These are phyloP conservation scores for Fraxinus angustifolia DNA, from an alignment of 305 asterid genomes.

Conservation along the genomic window DNA sequence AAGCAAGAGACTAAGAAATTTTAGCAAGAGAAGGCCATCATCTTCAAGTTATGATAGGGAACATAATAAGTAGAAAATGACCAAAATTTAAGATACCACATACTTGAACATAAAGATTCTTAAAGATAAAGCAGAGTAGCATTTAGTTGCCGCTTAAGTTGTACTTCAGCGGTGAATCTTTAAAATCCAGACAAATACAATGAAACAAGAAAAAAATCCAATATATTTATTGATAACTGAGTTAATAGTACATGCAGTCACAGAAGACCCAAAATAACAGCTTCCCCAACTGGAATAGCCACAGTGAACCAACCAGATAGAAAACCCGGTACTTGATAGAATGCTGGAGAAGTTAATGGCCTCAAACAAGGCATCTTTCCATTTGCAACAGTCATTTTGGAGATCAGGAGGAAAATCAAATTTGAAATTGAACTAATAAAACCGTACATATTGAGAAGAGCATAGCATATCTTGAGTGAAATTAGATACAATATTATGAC, in stretches of 20 bases:
- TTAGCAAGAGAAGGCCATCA: not conserved
- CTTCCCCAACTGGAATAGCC: not conserved
- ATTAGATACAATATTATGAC: not conserved
- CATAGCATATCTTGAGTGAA: not conserved
- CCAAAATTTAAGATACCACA: not conserved
- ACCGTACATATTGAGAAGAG: not conserved
- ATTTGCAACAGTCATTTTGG: not conserved
- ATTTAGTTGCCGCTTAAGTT: not conserved
- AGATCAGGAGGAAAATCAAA: not conserved
- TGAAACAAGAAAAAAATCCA: not conserved
- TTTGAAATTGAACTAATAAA: conserved; percentile 5
- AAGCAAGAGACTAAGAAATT: not conserved
- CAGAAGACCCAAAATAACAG: not conserved
- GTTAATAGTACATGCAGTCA: not conserved
- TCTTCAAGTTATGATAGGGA: not conserved
- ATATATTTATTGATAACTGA: not conserved
- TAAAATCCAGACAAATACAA: not conserved
- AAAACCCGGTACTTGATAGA: not conserved
- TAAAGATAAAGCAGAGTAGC: conserved; percentile 3
- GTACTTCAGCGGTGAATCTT: not conserved
- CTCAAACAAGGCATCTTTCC: conserved; percentile 6
- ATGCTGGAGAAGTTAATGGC: not conserved
- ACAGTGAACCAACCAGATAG: not conserved
- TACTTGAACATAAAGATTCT: not conserved
- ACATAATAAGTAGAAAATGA: not conserved